These are phyloP conservation scores for Thuidium tamariscinum DNA, from an alignment of 225 moss, liverwort and hornwort genomes.

Conservation along the genomic window DNA sequence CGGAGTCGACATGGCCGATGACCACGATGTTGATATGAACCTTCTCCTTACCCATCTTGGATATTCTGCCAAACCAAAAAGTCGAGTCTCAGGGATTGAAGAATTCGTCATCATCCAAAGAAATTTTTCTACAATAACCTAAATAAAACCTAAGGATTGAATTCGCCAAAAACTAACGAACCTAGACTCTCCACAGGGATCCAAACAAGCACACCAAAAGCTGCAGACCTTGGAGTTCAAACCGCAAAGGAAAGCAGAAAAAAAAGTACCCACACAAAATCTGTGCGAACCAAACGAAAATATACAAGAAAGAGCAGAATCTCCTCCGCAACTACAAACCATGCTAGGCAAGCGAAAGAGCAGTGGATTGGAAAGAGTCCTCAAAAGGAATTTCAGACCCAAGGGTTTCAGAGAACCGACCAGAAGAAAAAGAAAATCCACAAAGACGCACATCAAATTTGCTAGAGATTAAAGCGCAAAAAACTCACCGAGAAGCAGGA, in stretches of 20 bases:
- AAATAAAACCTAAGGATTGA: background rate
- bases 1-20: constrained; percentile 14
- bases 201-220: too few species aligned
- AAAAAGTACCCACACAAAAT: background rate
- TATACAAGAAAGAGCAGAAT: too few species aligned
- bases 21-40: constrained; percentile 11
- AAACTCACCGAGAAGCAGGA: background rate
- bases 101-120: background rate
- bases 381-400: background rate
- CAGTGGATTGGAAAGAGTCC: background rate
- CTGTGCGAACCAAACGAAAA: too few species aligned
- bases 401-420: background rate
- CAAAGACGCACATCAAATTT: background rate
- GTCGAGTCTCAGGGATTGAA: too few species aligned
- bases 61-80: background rate
- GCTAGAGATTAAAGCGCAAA: rapidly evolving
- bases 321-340: background rate
- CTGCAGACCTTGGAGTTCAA: too few species aligned
- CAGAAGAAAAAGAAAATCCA: background rate
- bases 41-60: constrained; percentile 11
- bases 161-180: too few species aligned
- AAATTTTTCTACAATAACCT: rapidly evolving
- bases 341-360: background rate
- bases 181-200: too few species aligned
- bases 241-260: too few species aligned